phyloP scores from a whole-genome alignment of 1,284 basidiomycete genomes.

The Tilletia horrida region DNA sequence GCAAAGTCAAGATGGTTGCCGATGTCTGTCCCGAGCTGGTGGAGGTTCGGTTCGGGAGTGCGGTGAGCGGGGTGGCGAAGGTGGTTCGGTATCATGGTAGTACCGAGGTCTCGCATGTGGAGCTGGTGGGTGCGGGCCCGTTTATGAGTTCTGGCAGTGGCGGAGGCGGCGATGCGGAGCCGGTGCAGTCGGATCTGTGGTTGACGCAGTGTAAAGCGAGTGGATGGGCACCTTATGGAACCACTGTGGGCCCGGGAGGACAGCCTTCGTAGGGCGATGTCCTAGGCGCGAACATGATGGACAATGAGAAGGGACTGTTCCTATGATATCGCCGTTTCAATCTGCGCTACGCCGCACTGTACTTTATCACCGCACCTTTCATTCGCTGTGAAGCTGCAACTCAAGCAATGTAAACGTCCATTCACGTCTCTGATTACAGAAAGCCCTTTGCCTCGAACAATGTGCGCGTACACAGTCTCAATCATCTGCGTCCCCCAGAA shows the following conservation, averaged over 20 bases:
- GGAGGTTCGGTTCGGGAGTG: conserved; percentile 18
- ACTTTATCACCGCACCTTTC: too few relatives aligned
- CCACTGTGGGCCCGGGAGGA: background rate
- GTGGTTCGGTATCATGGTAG: conserved; percentile 8
- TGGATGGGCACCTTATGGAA: conserved; percentile 12
- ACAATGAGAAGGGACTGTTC: too few relatives aligned
- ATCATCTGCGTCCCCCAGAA: conserved; percentile 11
- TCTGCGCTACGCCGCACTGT: too few relatives aligned
- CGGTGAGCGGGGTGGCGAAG: conserved; percentile 13
- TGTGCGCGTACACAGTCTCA: too few relatives aligned
- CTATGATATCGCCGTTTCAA: too few relatives aligned
- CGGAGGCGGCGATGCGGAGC: background rate
- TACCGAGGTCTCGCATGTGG: conserved; percentile 12
- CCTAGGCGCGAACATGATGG: too few relatives aligned
- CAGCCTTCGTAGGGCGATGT: too few relatives aligned
- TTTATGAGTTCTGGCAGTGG: background rate
- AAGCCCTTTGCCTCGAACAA: too few relatives aligned
- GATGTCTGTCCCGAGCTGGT: conserved; percentile 18
- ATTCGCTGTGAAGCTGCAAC: too few relatives aligned
- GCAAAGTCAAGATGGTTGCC: conserved; percentile 18
- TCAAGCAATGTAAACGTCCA: too few relatives aligned
- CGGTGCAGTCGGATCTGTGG: background rate
- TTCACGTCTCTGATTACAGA: too few relatives aligned
- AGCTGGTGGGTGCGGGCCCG: background rate
- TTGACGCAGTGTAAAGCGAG: conserved; percentile 6